A percentile compares a stretch with the other conserved stretches of the same genome.
phyloP scores from a whole-genome alignment of 2,329 filamentous ascomycete species.

The Xylaria polymorpha region DNA sequence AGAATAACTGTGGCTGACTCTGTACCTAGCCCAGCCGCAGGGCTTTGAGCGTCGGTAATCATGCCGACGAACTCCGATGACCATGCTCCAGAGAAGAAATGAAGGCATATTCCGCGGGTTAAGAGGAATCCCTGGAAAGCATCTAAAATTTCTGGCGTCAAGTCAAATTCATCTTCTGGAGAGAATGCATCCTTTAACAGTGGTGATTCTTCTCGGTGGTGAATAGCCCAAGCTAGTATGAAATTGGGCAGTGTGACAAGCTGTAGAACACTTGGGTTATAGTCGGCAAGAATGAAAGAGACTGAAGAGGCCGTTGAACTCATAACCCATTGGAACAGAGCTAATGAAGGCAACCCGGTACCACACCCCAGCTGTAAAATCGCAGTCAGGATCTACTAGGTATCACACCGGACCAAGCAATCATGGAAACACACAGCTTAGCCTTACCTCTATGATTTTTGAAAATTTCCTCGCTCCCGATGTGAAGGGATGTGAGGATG shows the following conservation, averaged over 20 bases:
- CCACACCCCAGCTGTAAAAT: conserved; percentile 76
- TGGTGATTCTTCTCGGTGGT: conserved; percentile 53
- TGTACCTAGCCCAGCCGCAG: conserved; percentile 40
- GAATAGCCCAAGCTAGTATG: conserved; percentile 74
- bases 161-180: conserved; percentile 67
- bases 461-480: conserved; percentile 51
- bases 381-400: conserved; percentile 44
- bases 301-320: conserved; percentile 54
- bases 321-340: conserved; percentile 73
- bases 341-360: conserved; percentile 77
- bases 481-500: conserved; percentile 54
- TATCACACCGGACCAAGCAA: conserved; percentile 28
- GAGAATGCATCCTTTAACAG: conserved; percentile 60
- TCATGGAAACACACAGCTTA: conserved; percentile 21
- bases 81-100: conserved; percentile 82
- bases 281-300: conserved; percentile 78
- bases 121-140: conserved; percentile 68
- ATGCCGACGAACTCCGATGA: conserved; percentile 71
- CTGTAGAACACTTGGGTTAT: conserved; percentile 81
- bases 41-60: conserved; percentile 52
- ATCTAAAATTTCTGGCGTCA: conserved; percentile 67
- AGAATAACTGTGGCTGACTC: conserved; percentile 66
- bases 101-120: conserved; percentile 64
- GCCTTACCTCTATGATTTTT: conserved; percentile 66
- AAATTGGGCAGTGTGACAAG: conserved; percentile 85